Conservation (phyloP, 2,329 filamentous ascomycete genomes). For the Claviceps digitariae region DNA sequence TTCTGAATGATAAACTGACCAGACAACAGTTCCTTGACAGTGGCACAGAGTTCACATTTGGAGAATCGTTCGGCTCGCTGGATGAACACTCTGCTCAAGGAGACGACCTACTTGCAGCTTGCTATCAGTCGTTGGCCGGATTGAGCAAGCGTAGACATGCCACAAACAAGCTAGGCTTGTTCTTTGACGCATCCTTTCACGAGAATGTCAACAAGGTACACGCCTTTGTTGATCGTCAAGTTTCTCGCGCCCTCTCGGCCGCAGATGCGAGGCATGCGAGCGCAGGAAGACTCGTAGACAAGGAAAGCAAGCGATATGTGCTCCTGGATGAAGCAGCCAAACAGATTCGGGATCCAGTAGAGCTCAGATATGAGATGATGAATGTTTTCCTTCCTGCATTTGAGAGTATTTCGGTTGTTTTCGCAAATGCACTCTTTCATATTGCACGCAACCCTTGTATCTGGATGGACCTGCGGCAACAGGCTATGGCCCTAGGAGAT, state of each 20-base stretch:
- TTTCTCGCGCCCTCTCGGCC: constrained; percentile 1
- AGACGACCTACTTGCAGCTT: constrained; percentile 3
- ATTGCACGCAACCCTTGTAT: constrained; percentile 3
- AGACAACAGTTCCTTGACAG: constrained; percentile 3
- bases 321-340: constrained; percentile 5
- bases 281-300: not conserved
- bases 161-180: not conserved
- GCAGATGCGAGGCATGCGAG: not conserved
- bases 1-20: not conserved
- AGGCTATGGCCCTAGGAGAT: constrained; percentile 2
- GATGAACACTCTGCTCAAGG: constrained; percentile 1
- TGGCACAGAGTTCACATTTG: constrained; percentile 5
- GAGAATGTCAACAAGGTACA: constrained; percentile 3
- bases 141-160: constrained; percentile 2
- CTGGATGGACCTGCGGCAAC: constrained; percentile 4
- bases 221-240: constrained; percentile 5
- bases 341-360: not conserved
- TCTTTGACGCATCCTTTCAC: not conserved
- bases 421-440: constrained; percentile 4
- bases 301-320: not conserved
- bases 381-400: constrained; percentile 5
- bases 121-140: not conserved
- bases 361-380: constrained; percentile 4
- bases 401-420: constrained; percentile 1
- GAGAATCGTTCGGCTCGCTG: constrained; percentile 1